A percentile compares a stretch with the other conserved stretches of the same genome.
phyloP scores from a whole-genome alignment of 2,329 filamentous ascomycete species.

The Pseudogymnoascus sp. region DNA sequence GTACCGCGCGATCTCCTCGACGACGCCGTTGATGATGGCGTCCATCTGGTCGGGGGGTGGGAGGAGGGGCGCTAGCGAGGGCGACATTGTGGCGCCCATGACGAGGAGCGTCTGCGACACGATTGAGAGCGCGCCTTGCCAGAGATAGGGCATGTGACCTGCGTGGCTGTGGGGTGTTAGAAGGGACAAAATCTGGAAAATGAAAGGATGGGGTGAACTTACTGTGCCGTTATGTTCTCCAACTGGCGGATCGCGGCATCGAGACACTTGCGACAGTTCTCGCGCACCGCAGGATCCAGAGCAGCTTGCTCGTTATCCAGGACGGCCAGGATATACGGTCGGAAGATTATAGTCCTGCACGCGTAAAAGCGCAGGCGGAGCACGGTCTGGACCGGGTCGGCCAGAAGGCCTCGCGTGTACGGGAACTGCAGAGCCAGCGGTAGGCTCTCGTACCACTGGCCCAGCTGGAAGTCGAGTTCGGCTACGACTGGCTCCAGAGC shows the following conservation, averaged over 20 bases:
- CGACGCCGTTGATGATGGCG: constrained; percentile 69
- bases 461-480: constrained; percentile 74
- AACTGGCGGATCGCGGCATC: constrained; percentile 74
- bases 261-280: constrained; percentile 73
- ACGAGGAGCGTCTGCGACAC: constrained; percentile 75
- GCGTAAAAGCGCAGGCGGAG: constrained; percentile 75
- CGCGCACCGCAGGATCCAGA: constrained; percentile 64
- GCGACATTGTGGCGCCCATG: constrained; percentile 79
- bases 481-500: constrained; percentile 71
- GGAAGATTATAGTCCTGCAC: constrained; percentile 79
- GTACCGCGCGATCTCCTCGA: constrained; percentile 68
- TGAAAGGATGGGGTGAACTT: constrained; percentile 33
- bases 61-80: constrained; percentile 54
- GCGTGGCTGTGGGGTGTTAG: constrained; percentile 51
- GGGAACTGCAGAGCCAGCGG: constrained; percentile 71
- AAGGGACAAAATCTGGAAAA: background rate
- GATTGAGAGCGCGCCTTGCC: constrained; percentile 77
- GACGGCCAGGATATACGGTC: constrained; percentile 74
- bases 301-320: constrained; percentile 69
- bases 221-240: constrained; percentile 72
- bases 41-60: constrained; percentile 57
- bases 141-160: constrained; percentile 78
- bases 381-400: constrained; percentile 72
- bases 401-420: constrained; percentile 57
- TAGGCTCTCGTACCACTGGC: constrained; percentile 77